Conservation (phyloP, 331 rosid genomes). For the Spiraea crenata region DNA sequence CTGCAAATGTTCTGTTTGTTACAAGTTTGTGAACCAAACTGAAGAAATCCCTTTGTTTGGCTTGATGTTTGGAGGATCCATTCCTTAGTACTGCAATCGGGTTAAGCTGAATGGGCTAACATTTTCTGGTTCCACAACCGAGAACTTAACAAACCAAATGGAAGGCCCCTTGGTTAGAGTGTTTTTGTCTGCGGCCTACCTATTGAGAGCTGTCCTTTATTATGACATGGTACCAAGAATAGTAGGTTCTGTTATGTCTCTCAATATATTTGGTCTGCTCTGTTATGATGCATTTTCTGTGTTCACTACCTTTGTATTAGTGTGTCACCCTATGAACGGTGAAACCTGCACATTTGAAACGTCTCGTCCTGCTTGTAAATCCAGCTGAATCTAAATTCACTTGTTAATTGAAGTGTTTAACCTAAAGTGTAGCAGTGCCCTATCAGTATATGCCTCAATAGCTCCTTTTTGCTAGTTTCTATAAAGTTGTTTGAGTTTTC, state of each 20-base stretch:
- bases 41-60: neutral
- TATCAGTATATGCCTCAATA: neutral
- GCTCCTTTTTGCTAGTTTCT: neutral
- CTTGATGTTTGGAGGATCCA: neutral
- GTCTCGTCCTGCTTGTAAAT: neutral
- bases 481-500: neutral
- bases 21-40: neutral
- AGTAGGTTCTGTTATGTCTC: neutral
- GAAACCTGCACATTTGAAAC: neutral
- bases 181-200: neutral
- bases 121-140: neutral
- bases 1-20: neutral
- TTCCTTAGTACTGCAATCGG: neutral
- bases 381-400: too few species aligned
- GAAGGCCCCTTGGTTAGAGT: neutral
- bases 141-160: neutral
- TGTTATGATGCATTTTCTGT: neutral
- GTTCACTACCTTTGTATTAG: neutral
- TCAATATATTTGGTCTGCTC: neutral
- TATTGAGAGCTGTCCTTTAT: neutral
- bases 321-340: neutral
- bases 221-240: neutral
- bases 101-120: neutral
- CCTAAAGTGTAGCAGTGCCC: neutral
- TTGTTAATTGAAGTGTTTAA: neutral